Evolutionary conservation across 306 rosid species (phyloP), one percentile per base, ranked within the genome.

Genomic region (Dalbergia cultrata): DNA sequence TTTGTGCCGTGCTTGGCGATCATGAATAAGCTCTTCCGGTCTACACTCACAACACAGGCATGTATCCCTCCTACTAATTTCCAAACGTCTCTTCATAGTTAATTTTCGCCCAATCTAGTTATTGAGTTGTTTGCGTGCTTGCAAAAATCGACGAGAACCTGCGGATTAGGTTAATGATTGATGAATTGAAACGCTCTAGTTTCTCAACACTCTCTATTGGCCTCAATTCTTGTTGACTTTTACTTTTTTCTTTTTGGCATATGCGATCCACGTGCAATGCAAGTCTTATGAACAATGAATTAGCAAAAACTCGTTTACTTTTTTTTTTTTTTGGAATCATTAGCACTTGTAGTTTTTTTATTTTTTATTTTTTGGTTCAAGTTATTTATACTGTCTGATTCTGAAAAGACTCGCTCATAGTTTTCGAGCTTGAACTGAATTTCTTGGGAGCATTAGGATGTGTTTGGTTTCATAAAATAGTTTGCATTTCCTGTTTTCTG

Each of bases 11-110:
- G 4, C 3, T 54, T 8, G 22, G 31, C n/a, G 7, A 67, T 70
- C 18, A 81, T 81, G 85, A 52, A 75, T 9, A 16, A 22, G 39
- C 85, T 81, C 41, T 41, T 81, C 66, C 81, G 81, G 68, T 75
- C 85, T 77, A 68, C 85, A 35, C 77, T 81, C 59, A 81, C 56
- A 43, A 75, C 49, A 12, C 61, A 81, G 85, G 85, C 77, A 81
- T 2, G 66, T 41, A 26, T 26, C 0, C 54, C 58, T 5, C 1
- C 13, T 22, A 2, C 5, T 3, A 8, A 0, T 58, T 21, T 58
- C 34, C n/a, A 0, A 5, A 54, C 22, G 4, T 8, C 19, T 54
- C 1, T 21, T 45, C 43, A 6, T 13, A 43, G 8, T 9, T 31
- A 16, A 37, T 47, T 47, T 11, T 47, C 8, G 13, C 70, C 49